Base-by-base conservation (phyloP, 768 basidiomycete genomes). In the Fomitopsis pulvina region DNA sequence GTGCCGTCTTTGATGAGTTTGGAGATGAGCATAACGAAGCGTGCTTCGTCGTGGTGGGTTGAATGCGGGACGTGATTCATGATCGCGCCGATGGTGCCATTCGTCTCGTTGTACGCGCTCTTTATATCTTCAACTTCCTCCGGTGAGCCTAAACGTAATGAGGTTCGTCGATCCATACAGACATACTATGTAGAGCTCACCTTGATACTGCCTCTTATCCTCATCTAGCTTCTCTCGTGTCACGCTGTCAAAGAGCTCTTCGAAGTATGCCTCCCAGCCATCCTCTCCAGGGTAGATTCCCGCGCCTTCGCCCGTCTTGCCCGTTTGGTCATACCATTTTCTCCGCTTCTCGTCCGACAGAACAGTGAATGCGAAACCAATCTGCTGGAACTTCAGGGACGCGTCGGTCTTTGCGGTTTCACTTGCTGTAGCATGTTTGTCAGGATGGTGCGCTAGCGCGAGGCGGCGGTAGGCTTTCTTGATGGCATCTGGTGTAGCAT, bases 211-310 rank as follows among this genome's bases (percentile, higher is more conserved):
- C 57, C 82, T 83, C 78, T 91, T 95, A 80, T 95, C 81, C 64
- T 96, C 90, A 56, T 97, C 92, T 47, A 99, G 72, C 64, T 82
- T 87, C 52, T 80, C 83, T 53, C 83, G 78, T 49, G 92, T 94
- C 22, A 95, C 87, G 47, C 82, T 77, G 52, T 94, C 87, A 56
- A 92, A 96, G 56, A 96, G 68, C 50, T 84, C 84, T 63, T 86
- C 87, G 59, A 98, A 99, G 68, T 99, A 99, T 5, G 87, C 80
- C 60, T 92, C 91, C 96, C 96, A 99, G 1, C 92, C 90, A 53
- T 84, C 87, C 52, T 87, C 89, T 9, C 81, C 89, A 5, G 78
- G 78, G 21, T 71, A 81, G 34, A 87, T 63, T 43, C 83, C 82
- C 39, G 86, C 76, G 9, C 78, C 79, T 59, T 97, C 93, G 54